phyloP scores from a whole-genome alignment of 805 yeast species.

The Wickerhamomyces xylosicus region DNA sequence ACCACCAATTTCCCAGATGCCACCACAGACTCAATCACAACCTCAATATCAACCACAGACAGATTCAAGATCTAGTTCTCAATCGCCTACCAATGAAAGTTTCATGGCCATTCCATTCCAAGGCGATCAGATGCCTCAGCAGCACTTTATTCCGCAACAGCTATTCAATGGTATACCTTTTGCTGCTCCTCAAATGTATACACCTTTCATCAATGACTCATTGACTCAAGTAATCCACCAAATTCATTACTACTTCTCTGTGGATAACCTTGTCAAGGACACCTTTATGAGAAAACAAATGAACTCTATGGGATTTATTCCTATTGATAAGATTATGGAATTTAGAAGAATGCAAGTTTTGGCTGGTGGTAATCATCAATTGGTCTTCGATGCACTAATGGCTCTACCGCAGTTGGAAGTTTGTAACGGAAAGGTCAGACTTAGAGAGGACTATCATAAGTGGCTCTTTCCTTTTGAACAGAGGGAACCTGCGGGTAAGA shows the following conservation, averaged over 20 bases:
- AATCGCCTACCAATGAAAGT: constrained; percentile 11
- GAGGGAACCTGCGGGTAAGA: constrained; percentile 35
- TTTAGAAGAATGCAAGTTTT: constrained; percentile 68
- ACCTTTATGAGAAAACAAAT: constrained; percentile 70
- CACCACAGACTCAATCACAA: neutral
- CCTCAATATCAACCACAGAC: constrained; percentile 4
- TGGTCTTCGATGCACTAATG: constrained; percentile 16
- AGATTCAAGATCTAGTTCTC: constrained; percentile 12
- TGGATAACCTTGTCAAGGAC: constrained; percentile 81
- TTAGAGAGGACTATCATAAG: constrained; percentile 41
- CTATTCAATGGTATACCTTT: constrained; percentile 5
- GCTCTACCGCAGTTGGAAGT: constrained; percentile 20
- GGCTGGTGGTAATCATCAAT: constrained; percentile 40
- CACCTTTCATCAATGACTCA: constrained; percentile 12
- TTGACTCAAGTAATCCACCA: constrained; percentile 35
- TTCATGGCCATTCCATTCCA: constrained; percentile 4
- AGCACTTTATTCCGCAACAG: neutral
- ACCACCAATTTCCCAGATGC: neutral
- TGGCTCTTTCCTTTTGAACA: constrained; percentile 57
- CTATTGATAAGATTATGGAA: constrained; percentile 47
- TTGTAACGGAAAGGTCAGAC: constrained; percentile 40
- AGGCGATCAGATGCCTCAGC: neutral
- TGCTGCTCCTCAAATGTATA: constrained; percentile 4
- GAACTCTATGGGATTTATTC: constrained; percentile 67
- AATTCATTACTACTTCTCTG: constrained; percentile 82